Evolutionary conservation across 305 asterid species (phyloP).

Genomic region (Euphrasia arctica): DNA sequence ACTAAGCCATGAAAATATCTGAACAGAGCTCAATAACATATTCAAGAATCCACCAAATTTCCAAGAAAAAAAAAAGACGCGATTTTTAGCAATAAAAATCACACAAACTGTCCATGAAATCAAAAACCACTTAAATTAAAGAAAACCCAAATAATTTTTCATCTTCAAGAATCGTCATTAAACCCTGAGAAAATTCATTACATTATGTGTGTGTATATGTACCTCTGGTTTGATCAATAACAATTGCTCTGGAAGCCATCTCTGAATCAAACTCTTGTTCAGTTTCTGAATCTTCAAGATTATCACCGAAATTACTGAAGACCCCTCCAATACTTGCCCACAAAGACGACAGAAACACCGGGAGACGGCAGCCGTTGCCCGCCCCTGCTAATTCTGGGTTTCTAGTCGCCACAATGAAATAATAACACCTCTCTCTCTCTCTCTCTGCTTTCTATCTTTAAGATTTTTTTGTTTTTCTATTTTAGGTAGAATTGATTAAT

Average conservation of each 20-base stretch:
- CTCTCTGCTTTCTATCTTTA: not conserved
- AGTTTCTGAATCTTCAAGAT: conserved; percentile 11
- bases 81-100: not conserved
- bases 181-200: not conserved
- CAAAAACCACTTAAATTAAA: not conserved
- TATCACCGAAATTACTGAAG: conserved; percentile 36
- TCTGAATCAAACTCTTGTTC: conserved; percentile 37
- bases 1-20: not conserved
- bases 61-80: not conserved
- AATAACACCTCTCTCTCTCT: not conserved
- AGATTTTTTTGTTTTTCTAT: too few relatives aligned
- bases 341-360: conserved; percentile 56
- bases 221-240: conserved; percentile 52
- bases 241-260: conserved; percentile 52
- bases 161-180: not conserved
- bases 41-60: not conserved
- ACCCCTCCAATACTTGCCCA: conserved; percentile 69
- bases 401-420: conserved; percentile 72
- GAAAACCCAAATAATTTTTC: not conserved
- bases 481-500: too few relatives aligned
- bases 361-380: conserved; percentile 77
- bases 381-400: conserved; percentile 50
- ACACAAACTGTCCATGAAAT: not conserved
- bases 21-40: not conserved
- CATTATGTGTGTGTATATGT: not conserved